These are phyloP conservation scores for Colletotrichum lini DNA, from an alignment of 2,329 filamentous ascomycete species.

Conservation along the genomic window DNA sequence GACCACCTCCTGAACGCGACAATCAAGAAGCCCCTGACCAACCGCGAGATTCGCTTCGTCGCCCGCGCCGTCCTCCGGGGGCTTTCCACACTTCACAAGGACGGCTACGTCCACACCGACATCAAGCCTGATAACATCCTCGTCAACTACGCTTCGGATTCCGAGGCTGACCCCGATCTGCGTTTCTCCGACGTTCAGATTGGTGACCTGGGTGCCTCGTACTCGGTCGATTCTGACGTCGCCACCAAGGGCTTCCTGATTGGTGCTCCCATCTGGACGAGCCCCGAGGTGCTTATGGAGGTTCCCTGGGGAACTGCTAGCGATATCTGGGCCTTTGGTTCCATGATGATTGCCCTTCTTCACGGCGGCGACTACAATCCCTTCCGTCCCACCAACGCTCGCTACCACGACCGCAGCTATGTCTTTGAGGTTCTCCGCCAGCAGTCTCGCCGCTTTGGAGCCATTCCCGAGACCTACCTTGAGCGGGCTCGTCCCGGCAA, in stretches of 20 bases:
- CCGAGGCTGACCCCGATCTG: slow-evolving; percentile 37
- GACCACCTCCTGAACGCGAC: slow-evolving; percentile 39
- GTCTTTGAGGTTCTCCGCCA: slow-evolving; percentile 41
- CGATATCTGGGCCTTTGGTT: slow-evolving; percentile 89
- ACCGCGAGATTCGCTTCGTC: slow-evolving; percentile 40
- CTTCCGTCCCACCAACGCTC: slow-evolving; percentile 36
- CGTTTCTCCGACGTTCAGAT: slow-evolving; percentile 41
- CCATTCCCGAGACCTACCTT: slow-evolving; percentile 38
- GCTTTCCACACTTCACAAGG: slow-evolving; percentile 37
- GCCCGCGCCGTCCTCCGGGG: slow-evolving; percentile 39
- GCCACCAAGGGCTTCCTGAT: slow-evolving; percentile 37
- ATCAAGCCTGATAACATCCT: slow-evolving; percentile 41
- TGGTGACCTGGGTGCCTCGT: slow-evolving; percentile 36
- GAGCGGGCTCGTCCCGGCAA: slow-evolving; percentile 38
- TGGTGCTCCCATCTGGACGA: slow-evolving; percentile 40
- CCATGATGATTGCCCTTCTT: slow-evolving; percentile 61
- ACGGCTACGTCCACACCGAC: slow-evolving; percentile 38
- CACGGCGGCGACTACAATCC: slow-evolving; percentile 41
- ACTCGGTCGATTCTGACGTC: slow-evolving; percentile 37
- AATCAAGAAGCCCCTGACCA: slow-evolving; percentile 40
- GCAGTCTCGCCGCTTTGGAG: slow-evolving; percentile 36
- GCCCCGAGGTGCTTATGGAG: slow-evolving; percentile 39
- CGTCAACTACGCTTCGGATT: slow-evolving; percentile 34
- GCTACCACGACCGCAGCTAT: slow-evolving; percentile 40
- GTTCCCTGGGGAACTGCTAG: slow-evolving; percentile 70